Conservation (phyloP, 106 monocot genomes). For the Vanilla planifolia region DNA sequence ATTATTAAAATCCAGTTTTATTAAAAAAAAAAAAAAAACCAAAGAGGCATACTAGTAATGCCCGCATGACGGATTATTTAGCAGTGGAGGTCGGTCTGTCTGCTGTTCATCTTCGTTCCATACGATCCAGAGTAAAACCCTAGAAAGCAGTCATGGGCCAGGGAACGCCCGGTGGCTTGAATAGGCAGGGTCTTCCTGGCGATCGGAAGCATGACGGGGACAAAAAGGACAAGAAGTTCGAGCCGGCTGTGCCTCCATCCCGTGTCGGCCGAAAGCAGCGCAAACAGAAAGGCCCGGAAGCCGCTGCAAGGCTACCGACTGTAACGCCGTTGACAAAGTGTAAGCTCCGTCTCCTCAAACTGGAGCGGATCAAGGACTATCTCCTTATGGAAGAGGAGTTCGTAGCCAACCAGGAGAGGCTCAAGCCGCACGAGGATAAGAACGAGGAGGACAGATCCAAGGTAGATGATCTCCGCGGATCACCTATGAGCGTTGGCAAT, state of each 20-base stretch:
- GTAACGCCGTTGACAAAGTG: slow-evolving; percentile 90
- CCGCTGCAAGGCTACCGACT: slow-evolving; percentile 66
- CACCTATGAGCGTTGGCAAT: slow-evolving; percentile 96
- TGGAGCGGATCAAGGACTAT: slow-evolving; percentile 94
- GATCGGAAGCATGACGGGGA: slow-evolving; percentile 51
- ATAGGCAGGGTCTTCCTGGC: slow-evolving; percentile 42
- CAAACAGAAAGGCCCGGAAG: slow-evolving; percentile 95
- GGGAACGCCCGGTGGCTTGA: slow-evolving; percentile 58
- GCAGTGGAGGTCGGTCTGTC: no score
- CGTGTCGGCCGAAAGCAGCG: slow-evolving; percentile 91
- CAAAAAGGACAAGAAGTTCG: slow-evolving; percentile 84
- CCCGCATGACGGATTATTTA: no score
- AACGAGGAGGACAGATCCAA: slow-evolving; percentile 95
- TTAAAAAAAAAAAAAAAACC: no score
- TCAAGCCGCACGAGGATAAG: slow-evolving; percentile 90
- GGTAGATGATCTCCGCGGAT: slow-evolving; percentile 89
- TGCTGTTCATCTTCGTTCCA: no score
- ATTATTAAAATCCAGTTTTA: no score
- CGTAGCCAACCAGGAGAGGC: slow-evolving; percentile 82
- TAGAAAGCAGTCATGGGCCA: slow-evolving; percentile 51
- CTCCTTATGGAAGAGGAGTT: slow-evolving; percentile 98
- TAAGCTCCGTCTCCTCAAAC: slow-evolving; percentile 85
- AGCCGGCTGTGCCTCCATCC: slow-evolving; percentile 76
- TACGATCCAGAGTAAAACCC: no score
- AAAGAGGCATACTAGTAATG: no score